Conservation (phyloP, 768 basidiomycete species). For the Goffeauzyma gilvescens region DNA sequence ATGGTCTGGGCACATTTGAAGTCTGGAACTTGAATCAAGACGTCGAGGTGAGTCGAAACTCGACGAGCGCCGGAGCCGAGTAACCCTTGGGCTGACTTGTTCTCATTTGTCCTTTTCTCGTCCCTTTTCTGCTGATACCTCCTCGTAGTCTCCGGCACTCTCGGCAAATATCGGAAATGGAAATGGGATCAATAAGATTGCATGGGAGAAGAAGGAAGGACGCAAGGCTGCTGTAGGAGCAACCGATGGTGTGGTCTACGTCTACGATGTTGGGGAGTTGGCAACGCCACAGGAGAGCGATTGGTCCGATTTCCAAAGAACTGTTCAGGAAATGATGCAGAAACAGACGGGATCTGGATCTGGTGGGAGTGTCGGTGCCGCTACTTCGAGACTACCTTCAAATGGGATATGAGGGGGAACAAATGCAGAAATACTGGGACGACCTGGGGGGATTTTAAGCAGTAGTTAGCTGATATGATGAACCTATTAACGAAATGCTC, state of each 20-base stretch:
- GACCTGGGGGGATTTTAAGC: no score
- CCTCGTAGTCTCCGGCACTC: conserved; percentile 70
- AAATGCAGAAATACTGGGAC: no score
- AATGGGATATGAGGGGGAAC: no score
- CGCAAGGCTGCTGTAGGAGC: conserved; percentile 75
- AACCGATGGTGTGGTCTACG: conserved; percentile 75
- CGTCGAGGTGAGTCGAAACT: conserved; percentile 54
- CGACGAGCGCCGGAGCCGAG: conserved; percentile 22
- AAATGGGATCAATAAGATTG: conserved; percentile 79
- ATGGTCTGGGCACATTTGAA: conserved; percentile 88
- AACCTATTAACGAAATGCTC: no score
- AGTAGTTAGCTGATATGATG: no score
- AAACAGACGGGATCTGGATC: not conserved
- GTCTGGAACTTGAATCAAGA: conserved; percentile 96
- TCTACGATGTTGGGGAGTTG: conserved; percentile 89
- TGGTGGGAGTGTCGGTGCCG: no score
- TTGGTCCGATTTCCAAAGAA: conserved; percentile 84
- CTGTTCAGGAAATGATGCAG: conserved; percentile 45
- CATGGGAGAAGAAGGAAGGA: conserved; percentile 88
- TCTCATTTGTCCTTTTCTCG: not conserved
- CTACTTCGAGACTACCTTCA: no score
- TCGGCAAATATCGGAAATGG: conserved; percentile 61
- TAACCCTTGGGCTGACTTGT: not conserved
- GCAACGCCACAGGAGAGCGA: conserved; percentile 72
- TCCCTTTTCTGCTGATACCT: no score